Evolutionary conservation across 768 basidiomycete species (phyloP), one percentile per base, ranked within the genome.

Genomic region (Auriscalpium orientale): DNA sequence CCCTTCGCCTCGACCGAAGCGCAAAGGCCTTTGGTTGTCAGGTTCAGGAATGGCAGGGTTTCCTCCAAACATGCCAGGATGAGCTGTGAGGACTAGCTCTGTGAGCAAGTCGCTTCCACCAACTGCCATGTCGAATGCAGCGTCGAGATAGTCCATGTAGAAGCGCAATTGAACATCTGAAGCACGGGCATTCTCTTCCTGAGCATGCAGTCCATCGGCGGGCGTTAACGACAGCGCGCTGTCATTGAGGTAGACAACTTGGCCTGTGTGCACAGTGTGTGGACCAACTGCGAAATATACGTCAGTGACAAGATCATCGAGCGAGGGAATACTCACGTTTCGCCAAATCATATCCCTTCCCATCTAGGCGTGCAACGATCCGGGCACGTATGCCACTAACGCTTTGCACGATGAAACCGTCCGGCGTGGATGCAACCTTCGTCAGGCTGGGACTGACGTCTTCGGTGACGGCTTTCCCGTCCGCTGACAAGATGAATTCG

Each of bases 281-380:
- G 88, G 91, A 0, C 91, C 92, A 64, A 95, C 91, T 94, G 56
- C 11, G 40, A 51, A 3, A 28, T 33, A 46, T 21, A 34, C 3
- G 57, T 47, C 18, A 21, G 22, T 49, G 16, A 28, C 28, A 2
- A 7, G 7, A 28, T 28, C 28, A 5, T 28, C 28, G 28, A 2
- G 28, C 2, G 21, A n/a, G 52, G 35, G 21, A 22, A 35, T 18
- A 68, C 87, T 65, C 62, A 94, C 94, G 72, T 74, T 83, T 90
- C 36, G 87, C 79, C 53, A 98, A 78, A 62, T 95, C 90, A 62
- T 92, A 95, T 8, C 93, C 93, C 62, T 77, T 84, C 12, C 86
- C 85, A 62, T 95, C 93, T 53, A 93, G 67, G 28, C 91, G 78
- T 65, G 81, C 86, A 21, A 90, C 84, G 18, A 95, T 84, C 58